Conservation (phyloP, 2,329 filamentous ascomycete species). For the Bipolaris bicolor region DNA sequence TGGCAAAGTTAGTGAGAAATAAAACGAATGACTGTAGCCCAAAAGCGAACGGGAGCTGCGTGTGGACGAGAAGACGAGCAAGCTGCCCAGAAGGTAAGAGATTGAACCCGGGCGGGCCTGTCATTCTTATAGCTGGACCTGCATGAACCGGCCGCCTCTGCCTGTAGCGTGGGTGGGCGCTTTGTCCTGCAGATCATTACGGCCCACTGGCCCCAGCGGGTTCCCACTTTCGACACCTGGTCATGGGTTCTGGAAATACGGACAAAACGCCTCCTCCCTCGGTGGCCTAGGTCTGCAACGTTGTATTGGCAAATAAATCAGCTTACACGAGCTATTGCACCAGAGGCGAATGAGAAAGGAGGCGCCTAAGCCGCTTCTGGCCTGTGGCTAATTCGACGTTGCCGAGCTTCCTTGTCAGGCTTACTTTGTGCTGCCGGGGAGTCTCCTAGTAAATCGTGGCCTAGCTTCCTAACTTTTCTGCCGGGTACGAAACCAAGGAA, state of each 20-base stretch:
- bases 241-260: slow-evolving; percentile 23
- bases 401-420: slow-evolving; percentile 10
- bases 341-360: slow-evolving; percentile 15
- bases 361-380: slow-evolving; percentile 12
- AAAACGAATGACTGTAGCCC: slow-evolving; percentile 18
- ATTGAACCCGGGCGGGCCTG: slow-evolving; percentile 1
- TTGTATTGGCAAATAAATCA: slow-evolving; percentile 22
- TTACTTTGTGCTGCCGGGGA: not conserved
- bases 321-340: slow-evolving; percentile 14
- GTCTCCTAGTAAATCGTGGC: not conserved
- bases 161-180: slow-evolving; percentile 3
- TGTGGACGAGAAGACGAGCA: slow-evolving; percentile 2
- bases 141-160: slow-evolving; percentile 1
- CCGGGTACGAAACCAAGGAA: too few relatives aligned
- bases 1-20: not conserved
- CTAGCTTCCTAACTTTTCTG: too few relatives aligned
- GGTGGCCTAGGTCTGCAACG: slow-evolving; percentile 23
- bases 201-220: slow-evolving; percentile 3
- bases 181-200: slow-evolving; percentile 14
- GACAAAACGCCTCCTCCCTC: slow-evolving; percentile 10
- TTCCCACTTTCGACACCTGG: slow-evolving; percentile 15
- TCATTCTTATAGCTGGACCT: slow-evolving; percentile 22
- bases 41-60: slow-evolving; percentile 9
- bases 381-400: slow-evolving; percentile 9
- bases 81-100: slow-evolving; percentile 11